Conservation (phyloP, 1,284 basidiomycete species). For the Tilletia caries region DNA sequence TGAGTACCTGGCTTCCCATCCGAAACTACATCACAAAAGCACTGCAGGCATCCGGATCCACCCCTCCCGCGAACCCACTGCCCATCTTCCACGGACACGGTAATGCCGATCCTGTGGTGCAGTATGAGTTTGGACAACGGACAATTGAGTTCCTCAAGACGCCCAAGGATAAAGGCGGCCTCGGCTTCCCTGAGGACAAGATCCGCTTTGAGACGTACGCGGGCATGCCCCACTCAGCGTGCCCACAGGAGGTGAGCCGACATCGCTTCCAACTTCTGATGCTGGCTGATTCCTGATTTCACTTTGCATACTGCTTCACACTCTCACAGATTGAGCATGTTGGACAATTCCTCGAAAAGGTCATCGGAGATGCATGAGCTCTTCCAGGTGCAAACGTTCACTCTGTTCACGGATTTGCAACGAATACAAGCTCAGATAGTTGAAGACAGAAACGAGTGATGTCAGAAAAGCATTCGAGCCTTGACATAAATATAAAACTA, state of each 20-base stretch:
- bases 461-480: too few species aligned
- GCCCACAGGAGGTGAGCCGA: slow-evolving; percentile 36
- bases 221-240: slow-evolving; percentile 49
- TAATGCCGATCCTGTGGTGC: slow-evolving; percentile 45
- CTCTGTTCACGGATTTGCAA: too few species aligned
- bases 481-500: too few species aligned
- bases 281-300: slow-evolving; percentile 18
- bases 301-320: neutral
- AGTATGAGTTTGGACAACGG: slow-evolving; percentile 37
- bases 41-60: neutral
- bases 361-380: slow-evolving; percentile 20
- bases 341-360: slow-evolving; percentile 36
- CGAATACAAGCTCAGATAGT: too few species aligned
- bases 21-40: slow-evolving; percentile 31
- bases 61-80: slow-evolving; percentile 17
- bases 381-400: too few species aligned
- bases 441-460: too few species aligned
- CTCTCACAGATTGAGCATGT: slow-evolving; percentile 35
- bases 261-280: slow-evolving; percentile 10
- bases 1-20: slow-evolving; percentile 51
- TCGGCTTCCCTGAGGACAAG: slow-evolving; percentile 29
- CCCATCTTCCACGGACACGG: slow-evolving; percentile 51
- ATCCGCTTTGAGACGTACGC: slow-evolving; percentile 41
- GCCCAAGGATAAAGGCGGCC: slow-evolving; percentile 17
- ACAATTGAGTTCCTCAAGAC: slow-evolving; percentile 31